phyloP scores from a whole-genome alignment of 345 rosid species.

The Lepidium didymum region DNA sequence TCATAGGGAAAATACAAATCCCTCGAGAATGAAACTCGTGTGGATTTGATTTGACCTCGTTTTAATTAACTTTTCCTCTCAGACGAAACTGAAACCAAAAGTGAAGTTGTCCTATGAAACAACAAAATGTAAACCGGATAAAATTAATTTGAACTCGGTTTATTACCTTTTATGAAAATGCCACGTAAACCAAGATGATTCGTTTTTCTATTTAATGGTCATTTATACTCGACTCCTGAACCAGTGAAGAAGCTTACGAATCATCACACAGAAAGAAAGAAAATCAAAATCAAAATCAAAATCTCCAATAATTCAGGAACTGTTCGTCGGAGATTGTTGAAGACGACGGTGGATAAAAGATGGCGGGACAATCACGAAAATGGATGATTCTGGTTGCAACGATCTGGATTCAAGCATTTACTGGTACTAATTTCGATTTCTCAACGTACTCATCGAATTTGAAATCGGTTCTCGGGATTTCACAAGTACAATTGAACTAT shows the following conservation, averaged over 20 bases:
- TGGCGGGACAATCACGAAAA: slow-evolving; percentile 81
- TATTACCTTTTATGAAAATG: not conserved
- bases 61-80: not conserved
- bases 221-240: not conserved
- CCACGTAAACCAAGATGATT: slow-evolving; percentile 10
- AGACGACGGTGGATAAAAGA: slow-evolving; percentile 1
- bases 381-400: slow-evolving; percentile 98
- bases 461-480: slow-evolving; percentile 69
- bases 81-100: not conserved
- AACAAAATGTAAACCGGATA: not conserved
- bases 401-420: slow-evolving; percentile 94
- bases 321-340: not conserved
- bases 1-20: too few relatives aligned
- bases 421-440: slow-evolving; percentile 96
- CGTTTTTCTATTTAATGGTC: not conserved
- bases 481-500: slow-evolving; percentile 86
- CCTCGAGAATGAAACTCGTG: too few relatives aligned
- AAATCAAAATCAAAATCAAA: not conserved
- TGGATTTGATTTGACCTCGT: not conserved
- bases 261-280: not conserved
- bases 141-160: not conserved
- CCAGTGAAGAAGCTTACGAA: slow-evolving; percentile 7
- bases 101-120: not conserved
- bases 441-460: slow-evolving; percentile 76
- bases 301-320: slow-evolving; percentile 6